Evolutionary conservation across 2,329 filamentous ascomycete genomes (phyloP), one percentile per base, ranked within the genome.

Genomic region (Fusarium protoensiforme): DNA sequence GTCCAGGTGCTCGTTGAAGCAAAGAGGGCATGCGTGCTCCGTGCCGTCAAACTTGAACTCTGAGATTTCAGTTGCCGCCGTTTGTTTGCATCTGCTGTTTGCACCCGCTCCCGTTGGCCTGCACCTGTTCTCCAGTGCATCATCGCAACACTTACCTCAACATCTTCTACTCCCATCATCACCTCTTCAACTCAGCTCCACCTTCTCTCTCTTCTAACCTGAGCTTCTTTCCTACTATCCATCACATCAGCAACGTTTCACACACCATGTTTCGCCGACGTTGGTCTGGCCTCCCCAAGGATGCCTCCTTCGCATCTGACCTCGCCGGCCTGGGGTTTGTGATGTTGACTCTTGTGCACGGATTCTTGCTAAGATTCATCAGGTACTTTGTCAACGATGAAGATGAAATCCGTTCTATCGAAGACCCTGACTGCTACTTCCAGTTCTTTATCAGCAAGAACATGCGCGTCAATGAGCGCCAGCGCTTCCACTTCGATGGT

Each of bases 371-470:
- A 29, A 64, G 63, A 13, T 22, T 22, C 7, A 9, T 22, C 68
- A 95, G 94, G 48, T 97, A 95, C 82, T 95, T 94, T 80, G 83
- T 97, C 83, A 95, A 94, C 75, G 87, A 91, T 0, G 82, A 91
- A 0, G 94, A 96, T 74, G 90, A 96, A 77, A 89, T 98, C 69
- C 91, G 93, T 56, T 91, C 87, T 69, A 92, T 93, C 63, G 84
- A 88, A 24, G 84, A 94, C 38, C 91, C 92, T 0, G 87, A 92
- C 31, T 85, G 88, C 73, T 92, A 91, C 78, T 97, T 94, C 85
- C 89, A 93, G 75, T 98, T 88, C 86, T 92, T 91, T 80, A 82
- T 93, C 61, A 92, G 89, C 79, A 91, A 90, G 75, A 95, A 94
- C 81, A 85, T 89, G n/a, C 91, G 94, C 39, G 88, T 92, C 83